Base-by-base conservation (phyloP, 805 yeast species). In the Priceomyces castillae region DNA sequence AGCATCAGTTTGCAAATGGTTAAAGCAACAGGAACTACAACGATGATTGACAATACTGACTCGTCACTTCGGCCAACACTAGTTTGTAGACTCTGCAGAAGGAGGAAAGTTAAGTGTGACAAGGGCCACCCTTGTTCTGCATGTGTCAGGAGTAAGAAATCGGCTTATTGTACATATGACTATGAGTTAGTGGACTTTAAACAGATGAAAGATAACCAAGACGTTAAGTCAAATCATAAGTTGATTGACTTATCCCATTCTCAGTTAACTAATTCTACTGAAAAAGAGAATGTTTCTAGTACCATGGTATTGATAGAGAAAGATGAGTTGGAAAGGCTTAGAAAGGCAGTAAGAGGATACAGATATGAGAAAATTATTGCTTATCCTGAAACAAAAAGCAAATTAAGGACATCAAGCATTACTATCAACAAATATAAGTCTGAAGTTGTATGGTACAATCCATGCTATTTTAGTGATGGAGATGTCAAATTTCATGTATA, bases 101-200 rank as follows among this genome's bases (percentile, higher is more conserved):
- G 59, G 46, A 58, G 65, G 39, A 71, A 71, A 52, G 55, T 65
- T 38, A 71, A 67, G 46, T 71, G 76, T 55, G 74, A 70, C 41
- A 59, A 67, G 40, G 47, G 46, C 7, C 55, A 54, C 31, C 76
- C 76, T 3, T 67, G 76, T 46, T 49, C 62, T 2, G 49, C 59
- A n/a, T 71, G 76, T 57, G 49, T 61, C 1, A 33, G 18, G 15
- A 33, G 35, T 33, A 33, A 33, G 18, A 33, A 14, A 14, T 16
- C 16, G 4, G 18, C 20, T 18, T 18, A 15, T 15, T 33, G 35
- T 18, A 15, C 35, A 33, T 33, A 33, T 18, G 35, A 9, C 4
- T 33, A 10, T 18, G 35, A 33, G 18, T 14, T 33, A 33, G 18
- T 33, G 17, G 34, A 30, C 12, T 30, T 9, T 16, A 33, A 15